Base-by-base conservation (phyloP, 805 yeast species). In the Osmozyma mogii region DNA sequence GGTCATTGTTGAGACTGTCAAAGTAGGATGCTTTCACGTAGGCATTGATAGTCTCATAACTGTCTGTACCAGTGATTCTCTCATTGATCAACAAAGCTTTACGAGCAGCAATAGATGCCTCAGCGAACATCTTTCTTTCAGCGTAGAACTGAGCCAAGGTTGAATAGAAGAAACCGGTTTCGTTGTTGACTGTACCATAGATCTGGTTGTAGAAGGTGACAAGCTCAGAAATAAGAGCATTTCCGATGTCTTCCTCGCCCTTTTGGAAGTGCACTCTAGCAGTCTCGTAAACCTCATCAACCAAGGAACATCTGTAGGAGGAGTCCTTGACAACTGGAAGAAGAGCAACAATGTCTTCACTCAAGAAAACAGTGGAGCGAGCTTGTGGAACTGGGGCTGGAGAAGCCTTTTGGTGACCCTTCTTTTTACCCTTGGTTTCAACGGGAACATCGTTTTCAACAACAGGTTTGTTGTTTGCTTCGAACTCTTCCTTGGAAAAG, bases 291-390 rank as follows among this genome's bases (percentile, higher is more conserved):
- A 87, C 72, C 44, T 87, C 92, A 34, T 82, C 85, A 31, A 84
- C 78, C 14, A 82, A 58, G 10, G 71, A 50, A 14, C 94, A 74
- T 44, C 70, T 71, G 50, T 71, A 79, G 24, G 75, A 62, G 1
- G 94, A 68, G 36, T 76, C 78, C 55, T 84, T 84, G 38, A 84
- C 64, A n/a, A 75, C 53, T 20, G 97, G 96, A 23, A 75, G 74
- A 32, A 92, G 63, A 16, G 77, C 64, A 15, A 75, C 45, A 28
- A 89, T 66, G 50, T 87, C 95, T 12, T 67, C 73, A 11, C 75
- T 60, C 13, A 64, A 49, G 44, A 74, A 72, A 8, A 78, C 72
- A 2, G 70, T 61, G 4, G 52, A 33, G 23, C 61, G 50, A 11
- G 43, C 34, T 12, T 27, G 21, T 14, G 42, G 27, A 7, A 31